Base-by-base conservation (phyloP, 495 filamentous ascomycete species). In the Aspergillus conjunctus region DNA sequence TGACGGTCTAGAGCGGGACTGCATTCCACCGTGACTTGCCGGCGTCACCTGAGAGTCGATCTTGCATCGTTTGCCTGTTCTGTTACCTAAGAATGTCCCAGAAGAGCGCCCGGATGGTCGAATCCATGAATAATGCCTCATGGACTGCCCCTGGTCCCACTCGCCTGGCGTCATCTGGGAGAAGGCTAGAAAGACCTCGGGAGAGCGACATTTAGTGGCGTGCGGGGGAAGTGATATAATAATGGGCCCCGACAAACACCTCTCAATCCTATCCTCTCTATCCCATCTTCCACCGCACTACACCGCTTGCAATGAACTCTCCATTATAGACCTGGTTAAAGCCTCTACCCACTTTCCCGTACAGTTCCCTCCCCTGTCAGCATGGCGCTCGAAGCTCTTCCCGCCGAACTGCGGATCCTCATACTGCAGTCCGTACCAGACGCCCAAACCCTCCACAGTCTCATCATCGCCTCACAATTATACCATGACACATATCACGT, bases 391-490 rank as follows among this genome's bases (percentile, higher is more conserved):
- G 61, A 64, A 58, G 30, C 20, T 10, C 51, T 66, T 10, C 63
- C 63, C 7, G 58, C 59, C 14, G 63, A 66, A 51, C 54, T 66
- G 5, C 63, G 63, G 17, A 51, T 66, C 32, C 54, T 53, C 14
- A 50, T 66, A 1, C 59, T 66, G 17, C 37, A 61, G 21, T 22
- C 39, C 20, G 17, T 66, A 17, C 56, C 61, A 0, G 51, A 66
- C 45, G 31, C 54, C 7, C 48, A 21, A 6, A 43, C 63, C 20
- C 55, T 66, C 14, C 17, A 56, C n/a, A 18, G 51, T 10, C 53
- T 61, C n/a, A 26, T 66, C 41, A 22, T 37, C 22, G 58, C 63
- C 50, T 66, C 63, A 3, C 48, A 33, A 9, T 20, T 46, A 18
- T 66, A 66, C 45, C 51, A 58, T 45, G 17, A 51, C 12, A 58